Base-by-base conservation (phyloP, 2,329 filamentous ascomycete species). In the Zymoseptoria tritici region DNA sequence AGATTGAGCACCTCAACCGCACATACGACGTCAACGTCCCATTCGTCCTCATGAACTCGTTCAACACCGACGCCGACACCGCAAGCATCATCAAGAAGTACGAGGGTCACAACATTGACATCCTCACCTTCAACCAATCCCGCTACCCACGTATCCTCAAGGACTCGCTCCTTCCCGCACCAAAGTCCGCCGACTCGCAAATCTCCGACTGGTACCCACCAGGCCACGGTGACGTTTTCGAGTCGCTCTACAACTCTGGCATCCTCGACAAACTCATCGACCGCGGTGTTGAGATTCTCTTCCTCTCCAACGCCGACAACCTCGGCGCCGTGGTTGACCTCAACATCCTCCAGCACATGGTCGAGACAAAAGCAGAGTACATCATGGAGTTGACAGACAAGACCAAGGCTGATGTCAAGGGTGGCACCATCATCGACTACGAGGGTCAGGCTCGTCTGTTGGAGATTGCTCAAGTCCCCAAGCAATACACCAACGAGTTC, bases 61-160 rank as follows among this genome's bases (percentile, higher is more conserved):
- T 99, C 89, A 99, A 99, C 85, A 99, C 94, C 75, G 92, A 99
- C 77, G 86, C 93, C 72, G 94, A 99, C 75, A 99, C 94, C 56
- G 91, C 92, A 64, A 91, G 91, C 79, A 99, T 99, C 80, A 99
- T 99, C 83, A 99, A 99, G 87, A 99, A 99, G 83, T 99, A 97
- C 80, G 93, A 99, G 82, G 94, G 94, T 66, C 94, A 99, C 85
- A 97, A 97, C 77, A 95, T 99, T 73, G 94, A 99, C 75, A 97
- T 99, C 77, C 83, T 97, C 76, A 97, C 94, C 76, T 99, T 99
- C 87, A 99, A 99, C 84, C 94, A 99, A 81, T 99, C 94, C 66
- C 86, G 92, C 72, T 99, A 97, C 83, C 94, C 94, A 69, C 90
- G 94, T 83, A 90, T 99, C 75, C 86, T 92, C 80, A 97, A 97